A percentile compares a stretch with the other conserved stretches of the same genome.
Conservation (phyloP, 1,139 yeast genomes). For the Martiniozyma asiatica region DNA sequence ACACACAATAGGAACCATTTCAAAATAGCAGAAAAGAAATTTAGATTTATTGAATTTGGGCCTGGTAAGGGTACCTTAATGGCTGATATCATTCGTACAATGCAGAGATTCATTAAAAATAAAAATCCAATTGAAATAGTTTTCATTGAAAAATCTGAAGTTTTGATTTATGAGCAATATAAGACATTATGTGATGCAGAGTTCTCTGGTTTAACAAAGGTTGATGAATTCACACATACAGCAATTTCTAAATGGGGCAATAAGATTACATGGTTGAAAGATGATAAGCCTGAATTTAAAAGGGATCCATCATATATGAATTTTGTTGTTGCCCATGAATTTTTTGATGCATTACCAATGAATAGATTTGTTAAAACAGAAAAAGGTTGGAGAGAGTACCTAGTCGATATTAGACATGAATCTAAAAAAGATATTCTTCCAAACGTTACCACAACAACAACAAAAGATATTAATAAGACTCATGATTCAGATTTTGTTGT, state of each 20-base stretch:
- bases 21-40: conserved; percentile 15
- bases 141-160: conserved; percentile 63
- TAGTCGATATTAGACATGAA: conserved; percentile 37
- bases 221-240: conserved; percentile 27
- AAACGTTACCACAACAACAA: conserved; percentile 12
- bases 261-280: conserved; percentile 55
- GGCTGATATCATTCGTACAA: conserved; percentile 45
- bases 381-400: conserved; percentile 66
- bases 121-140: conserved; percentile 31
- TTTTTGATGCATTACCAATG: conserved; percentile 79
- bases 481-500: conserved; percentile 39
- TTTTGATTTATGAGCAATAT: conserved; percentile 48
- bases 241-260: conserved; percentile 45
- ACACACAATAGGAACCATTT: conserved; percentile 28
- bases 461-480: conserved; percentile 15
- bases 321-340: conserved; percentile 72
- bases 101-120: conserved; percentile 29
- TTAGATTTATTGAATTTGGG: conserved; percentile 71
- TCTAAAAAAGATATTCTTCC: conserved; percentile 9
- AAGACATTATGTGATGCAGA: conserved; percentile 33
- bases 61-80: conserved; percentile 81
- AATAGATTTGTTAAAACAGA: conserved; percentile 52
- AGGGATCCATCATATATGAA: conserved; percentile 29
- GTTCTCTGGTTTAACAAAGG: conserved; percentile 11
- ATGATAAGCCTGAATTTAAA: conserved; percentile 31